These are phyloP conservation scores for Ogataea naganishii DNA, from an alignment of 805 yeast genomes.

Conservation along the genomic window DNA sequence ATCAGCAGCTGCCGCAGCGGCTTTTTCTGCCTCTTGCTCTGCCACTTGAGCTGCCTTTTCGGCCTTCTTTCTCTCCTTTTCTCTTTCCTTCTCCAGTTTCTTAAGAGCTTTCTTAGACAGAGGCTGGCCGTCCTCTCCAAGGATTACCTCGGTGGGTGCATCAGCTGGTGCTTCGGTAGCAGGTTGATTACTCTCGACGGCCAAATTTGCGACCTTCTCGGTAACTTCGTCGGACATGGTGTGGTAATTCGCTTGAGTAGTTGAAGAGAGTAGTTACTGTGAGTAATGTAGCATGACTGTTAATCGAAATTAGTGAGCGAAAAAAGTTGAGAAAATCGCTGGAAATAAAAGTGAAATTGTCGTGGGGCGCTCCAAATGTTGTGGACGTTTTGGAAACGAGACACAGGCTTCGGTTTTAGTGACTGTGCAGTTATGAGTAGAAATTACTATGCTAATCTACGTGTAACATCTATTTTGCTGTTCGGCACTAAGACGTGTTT, in stretches of 20 bases:
- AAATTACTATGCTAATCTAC: neutral
- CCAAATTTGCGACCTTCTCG: constrained; percentile 18
- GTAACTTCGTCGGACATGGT: constrained; percentile 21
- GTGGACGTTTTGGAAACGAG: constrained; percentile 4
- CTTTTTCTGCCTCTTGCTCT: constrained; percentile 75
- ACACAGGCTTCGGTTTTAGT: neutral
- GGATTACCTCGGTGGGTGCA: constrained; percentile 13
- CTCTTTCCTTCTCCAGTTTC: constrained; percentile 87
- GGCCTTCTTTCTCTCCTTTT: constrained; percentile 87
- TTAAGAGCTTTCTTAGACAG: constrained; percentile 90
- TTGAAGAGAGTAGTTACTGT: too few relatives aligned
- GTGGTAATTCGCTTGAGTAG: constrained; percentile 48
- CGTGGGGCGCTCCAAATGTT: too few relatives aligned
- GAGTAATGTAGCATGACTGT: too few relatives aligned
- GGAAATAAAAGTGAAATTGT: constrained; percentile 20
- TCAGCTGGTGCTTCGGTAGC: constrained; percentile 8
- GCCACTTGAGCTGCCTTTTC: constrained; percentile 87
- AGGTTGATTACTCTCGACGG: constrained; percentile 7
- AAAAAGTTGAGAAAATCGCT: constrained; percentile 40
- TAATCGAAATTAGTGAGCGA: too few relatives aligned
- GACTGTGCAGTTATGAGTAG: neutral
- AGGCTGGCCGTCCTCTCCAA: constrained; percentile 68
- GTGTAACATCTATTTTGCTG: neutral
- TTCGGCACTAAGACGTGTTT: neutral
- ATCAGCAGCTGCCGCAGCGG: constrained; percentile 56